Evolutionary conservation across 257 asterid species (phyloP).

Genomic region (Nicotiana attenuata): DNA sequence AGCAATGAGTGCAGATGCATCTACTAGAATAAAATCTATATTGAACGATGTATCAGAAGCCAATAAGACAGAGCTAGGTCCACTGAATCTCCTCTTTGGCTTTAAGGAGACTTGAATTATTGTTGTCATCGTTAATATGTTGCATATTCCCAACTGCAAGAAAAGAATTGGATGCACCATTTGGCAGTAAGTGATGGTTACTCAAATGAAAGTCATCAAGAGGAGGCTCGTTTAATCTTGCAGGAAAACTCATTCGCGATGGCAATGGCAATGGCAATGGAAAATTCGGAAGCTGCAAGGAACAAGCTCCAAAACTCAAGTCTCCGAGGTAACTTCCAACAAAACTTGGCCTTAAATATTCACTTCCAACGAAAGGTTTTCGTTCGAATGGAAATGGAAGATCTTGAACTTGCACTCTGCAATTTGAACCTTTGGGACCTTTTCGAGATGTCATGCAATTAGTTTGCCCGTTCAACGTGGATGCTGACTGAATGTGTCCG

Average conservation of each 20-base stretch:
- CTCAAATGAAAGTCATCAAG: slow-evolving; percentile 5
- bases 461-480: neutral
- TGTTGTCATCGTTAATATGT: neutral
- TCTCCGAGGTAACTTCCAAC: neutral
- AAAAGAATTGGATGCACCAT: neutral
- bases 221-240: neutral
- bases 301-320: neutral
- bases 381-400: slow-evolving; percentile 5
- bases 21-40: neutral
- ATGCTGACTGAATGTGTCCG: neutral
- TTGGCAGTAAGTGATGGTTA: neutral
- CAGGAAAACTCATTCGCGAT: slow-evolving; percentile 2
- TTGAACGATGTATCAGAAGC: neutral
- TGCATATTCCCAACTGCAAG: neutral
- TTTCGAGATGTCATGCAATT: neutral
- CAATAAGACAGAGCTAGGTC: neutral
- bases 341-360: slow-evolving; percentile 3
- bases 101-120: neutral
- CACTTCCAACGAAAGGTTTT: neutral
- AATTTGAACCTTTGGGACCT: neutral
- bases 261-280: slow-evolving; percentile 11
- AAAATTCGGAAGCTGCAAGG: slow-evolving; percentile 4
- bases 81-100: slow-evolving; percentile 10
- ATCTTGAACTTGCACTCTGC: neutral
- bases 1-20: neutral